These are phyloP conservation scores for Podosphaera aphanis DNA, from an alignment of 2,329 filamentous ascomycete species.

Conservation along the genomic window DNA sequence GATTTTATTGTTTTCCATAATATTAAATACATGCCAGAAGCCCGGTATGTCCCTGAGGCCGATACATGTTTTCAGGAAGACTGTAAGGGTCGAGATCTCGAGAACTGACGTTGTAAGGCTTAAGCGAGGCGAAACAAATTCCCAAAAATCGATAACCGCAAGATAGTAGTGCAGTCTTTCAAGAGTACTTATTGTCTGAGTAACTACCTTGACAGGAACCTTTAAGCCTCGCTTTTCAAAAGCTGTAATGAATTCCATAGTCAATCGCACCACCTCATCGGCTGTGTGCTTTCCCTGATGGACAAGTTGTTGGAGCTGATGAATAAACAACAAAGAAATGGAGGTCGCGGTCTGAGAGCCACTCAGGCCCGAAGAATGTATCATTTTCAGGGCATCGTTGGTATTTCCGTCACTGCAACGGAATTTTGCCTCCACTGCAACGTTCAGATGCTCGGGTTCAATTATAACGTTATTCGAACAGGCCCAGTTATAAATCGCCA, in stretches of 20 bases:
- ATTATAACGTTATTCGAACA: constrained; percentile 4
- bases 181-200: constrained; percentile 11
- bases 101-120: constrained; percentile 4
- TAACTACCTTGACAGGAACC: constrained; percentile 9
- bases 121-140: constrained; percentile 7
- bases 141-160: constrained; percentile 14
- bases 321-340: constrained; percentile 9
- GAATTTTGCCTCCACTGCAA: constrained; percentile 13
- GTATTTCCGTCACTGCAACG: constrained; percentile 3
- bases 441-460: constrained; percentile 4
- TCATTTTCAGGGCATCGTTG: constrained; percentile 5
- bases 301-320: constrained; percentile 7
- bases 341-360: constrained; percentile 7
- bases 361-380: constrained; percentile 7
- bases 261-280: constrained; percentile 2
- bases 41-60: constrained; percentile 8
- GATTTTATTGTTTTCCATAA: constrained; percentile 8
- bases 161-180: constrained; percentile 5
- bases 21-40: constrained; percentile 11
- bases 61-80: constrained; percentile 13
- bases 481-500: constrained; percentile 12
- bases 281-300: constrained; percentile 1
- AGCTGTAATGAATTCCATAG: constrained; percentile 5
- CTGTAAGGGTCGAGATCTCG: constrained; percentile 9
- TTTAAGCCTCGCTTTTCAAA: constrained; percentile 8